Evolutionary conservation across 2,329 filamentous ascomycete species (phyloP), one percentile per base, ranked within the genome.

Genomic region (Diplodia mutila): DNA sequence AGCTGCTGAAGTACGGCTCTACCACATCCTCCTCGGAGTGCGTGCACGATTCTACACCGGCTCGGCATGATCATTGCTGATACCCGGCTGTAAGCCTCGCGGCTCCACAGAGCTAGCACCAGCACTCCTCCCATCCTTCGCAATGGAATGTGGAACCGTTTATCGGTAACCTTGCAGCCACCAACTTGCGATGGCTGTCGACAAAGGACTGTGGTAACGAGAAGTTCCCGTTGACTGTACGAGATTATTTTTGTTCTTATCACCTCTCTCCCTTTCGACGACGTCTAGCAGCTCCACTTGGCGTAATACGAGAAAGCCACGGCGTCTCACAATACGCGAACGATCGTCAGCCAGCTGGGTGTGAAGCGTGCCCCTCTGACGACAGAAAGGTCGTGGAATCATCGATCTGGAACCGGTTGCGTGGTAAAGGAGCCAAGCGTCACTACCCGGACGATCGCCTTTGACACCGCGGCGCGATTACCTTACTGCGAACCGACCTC

Each of bases 401-500:
- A 48, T 32, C 57, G 7, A 32, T 9, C n/a, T 14, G 25, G 18
- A 32, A 48, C 18, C 39, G 23, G 23, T 49, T 27, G 8, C 23
- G 42, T 46, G 42, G 42, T 21, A 16, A 21, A 32, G 32, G 39
- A 48, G 23, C 46, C 57, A 61, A 42, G 57, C 32, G 29, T 32
- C 39, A 46, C 39, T 29, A 48, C 46, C 39, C 57, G 39, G 57
- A 32, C 39, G 57, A 61, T 29, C 39, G 18, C 39, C 16, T 12
- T 27, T 48, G 9, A 18, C 8, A 23, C 32, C 32, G 32, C 55
- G 21, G 16, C 34, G 34, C 21, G 23, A 16, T 59, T 59, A 21
- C 55, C 55, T 59, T 29, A 46, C 32, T 37, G 55, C 37, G 34
- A 59, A 59, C 21, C 53, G 53, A 46, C 34, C 55, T 59, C 55